Base-by-base conservation (phyloP, 371 early-diverging fungal species). In the Actinomortierella wolfii region DNA sequence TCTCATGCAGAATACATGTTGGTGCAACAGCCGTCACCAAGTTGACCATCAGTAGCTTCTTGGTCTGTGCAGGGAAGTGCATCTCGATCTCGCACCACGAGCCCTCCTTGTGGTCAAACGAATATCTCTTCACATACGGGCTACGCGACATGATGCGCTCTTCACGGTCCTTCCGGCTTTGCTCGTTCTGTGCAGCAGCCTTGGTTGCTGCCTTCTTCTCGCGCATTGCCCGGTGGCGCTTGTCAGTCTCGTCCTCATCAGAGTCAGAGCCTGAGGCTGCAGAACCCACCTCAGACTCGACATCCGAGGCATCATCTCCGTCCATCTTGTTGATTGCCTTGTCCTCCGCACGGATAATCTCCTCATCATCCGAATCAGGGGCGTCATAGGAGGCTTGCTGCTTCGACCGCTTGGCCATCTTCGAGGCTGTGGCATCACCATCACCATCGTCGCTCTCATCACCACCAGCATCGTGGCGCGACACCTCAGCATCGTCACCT, bases 31-130 rank as follows among this genome's bases (percentile, higher is more conserved):
- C 63, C 3, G 63, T 43, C 25, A 89, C 91, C 55, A 97, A 64
- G 49, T 85, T 86, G 53, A 97, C 89, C 95, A 99, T 93, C 49
- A 99, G 81, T 58, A 99, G 76, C 84, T 99, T 99, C 77, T 92
- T 89, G 58, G 93, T 91, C 49, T 88, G 84, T 1, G 94, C 90
- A 29, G 93, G 85, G 85, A 96, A 95, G 76, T 87, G 75, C 68
- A 78, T 76, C 63, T 88, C 89, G 49, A 97, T 79, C 78, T 94
- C 93, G 61, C 92, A 93, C 85, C 85, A 95, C 17, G 88, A 78
- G 28, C 91, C 92, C 40, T 82, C 59, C 50, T 74, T 69, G 17
- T 71, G 76, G 73, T 96, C 96, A 67, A 94, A 88, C 46, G 75
- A 64, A 78, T 87, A 91, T 29, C 79, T 83, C 51, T 80, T 79